These are phyloP conservation scores for Penicillium bialowiezense DNA, from an alignment of 495 filamentous ascomycete genomes.

Conservation along the genomic window DNA sequence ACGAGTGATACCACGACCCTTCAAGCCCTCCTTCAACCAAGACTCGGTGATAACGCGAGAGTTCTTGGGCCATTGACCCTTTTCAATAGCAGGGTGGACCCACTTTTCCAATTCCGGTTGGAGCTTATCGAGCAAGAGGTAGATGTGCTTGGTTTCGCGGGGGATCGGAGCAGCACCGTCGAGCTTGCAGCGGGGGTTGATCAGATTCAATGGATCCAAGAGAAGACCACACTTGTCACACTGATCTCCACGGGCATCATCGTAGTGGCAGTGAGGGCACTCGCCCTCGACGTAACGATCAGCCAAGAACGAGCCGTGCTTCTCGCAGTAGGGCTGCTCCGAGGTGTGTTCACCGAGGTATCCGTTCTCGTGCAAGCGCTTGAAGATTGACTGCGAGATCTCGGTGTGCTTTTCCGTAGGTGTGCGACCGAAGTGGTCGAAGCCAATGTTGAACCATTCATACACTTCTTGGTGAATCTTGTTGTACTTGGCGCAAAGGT, in stretches of 20 bases:
- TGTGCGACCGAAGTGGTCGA: constrained; percentile 83
- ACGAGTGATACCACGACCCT: constrained; percentile 84
- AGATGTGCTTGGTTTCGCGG: constrained; percentile 70
- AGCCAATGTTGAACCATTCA: constrained; percentile 82
- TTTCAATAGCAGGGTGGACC: constrained; percentile 55
- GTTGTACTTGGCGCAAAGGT: constrained; percentile 85
- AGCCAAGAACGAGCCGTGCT: constrained; percentile 80
- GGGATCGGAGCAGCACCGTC: constrained; percentile 74
- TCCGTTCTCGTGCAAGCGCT: constrained; percentile 72
- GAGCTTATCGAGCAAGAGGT: constrained; percentile 75
- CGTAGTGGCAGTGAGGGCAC: constrained; percentile 76
- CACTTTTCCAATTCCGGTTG: constrained; percentile 71
- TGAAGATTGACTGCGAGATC: constrained; percentile 84
- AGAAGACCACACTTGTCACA: constrained; percentile 85
- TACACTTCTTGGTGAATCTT: constrained; percentile 80
- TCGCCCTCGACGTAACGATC: constrained; percentile 93
- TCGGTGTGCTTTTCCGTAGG: constrained; percentile 79
- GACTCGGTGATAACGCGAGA: constrained; percentile 66
- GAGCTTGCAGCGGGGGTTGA: constrained; percentile 68
- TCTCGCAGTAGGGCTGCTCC: constrained; percentile 81
- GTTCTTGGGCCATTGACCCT: constrained; percentile 76
- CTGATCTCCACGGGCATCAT: constrained; percentile 80
- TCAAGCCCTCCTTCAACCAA: constrained; percentile 80
- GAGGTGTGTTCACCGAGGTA: constrained; percentile 75
- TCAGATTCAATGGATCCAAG: constrained; percentile 69